Percentiles rank a stretch among this genome's conserved stretches.
phyloP scores from a whole-genome alignment of 768 basidiomycete species.

The Boletus reticulatus region DNA sequence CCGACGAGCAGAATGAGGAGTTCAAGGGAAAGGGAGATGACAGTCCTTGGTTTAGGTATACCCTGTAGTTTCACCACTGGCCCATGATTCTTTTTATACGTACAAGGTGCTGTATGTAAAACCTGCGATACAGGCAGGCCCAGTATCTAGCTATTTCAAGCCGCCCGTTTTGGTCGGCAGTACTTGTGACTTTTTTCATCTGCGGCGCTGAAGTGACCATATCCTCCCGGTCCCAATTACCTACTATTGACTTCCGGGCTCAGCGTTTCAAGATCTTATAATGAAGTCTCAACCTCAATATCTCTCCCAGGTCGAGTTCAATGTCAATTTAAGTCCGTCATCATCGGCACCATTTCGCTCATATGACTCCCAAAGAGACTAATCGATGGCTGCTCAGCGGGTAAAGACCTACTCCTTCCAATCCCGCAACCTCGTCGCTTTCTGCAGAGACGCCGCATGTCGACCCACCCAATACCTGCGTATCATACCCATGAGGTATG shows the following conservation, averaged over 20 bases:
- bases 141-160: no score
- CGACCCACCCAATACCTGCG: constrained; percentile 20
- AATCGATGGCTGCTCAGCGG: constrained; percentile 3
- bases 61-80: not conserved
- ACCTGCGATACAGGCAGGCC: no score
- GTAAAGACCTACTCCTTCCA: constrained; percentile 7
- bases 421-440: constrained; percentile 13
- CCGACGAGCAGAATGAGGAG: not conserved
- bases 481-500: constrained; percentile 21
- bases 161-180: no score
- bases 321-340: constrained; percentile 10
- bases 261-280: no score
- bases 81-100: no score
- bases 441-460: constrained; percentile 11
- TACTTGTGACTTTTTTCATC: no score
- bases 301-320: constrained; percentile 15
- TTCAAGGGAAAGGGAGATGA: not conserved
- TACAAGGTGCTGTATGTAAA: no score
- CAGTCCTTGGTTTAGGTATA: not conserved
- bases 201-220: no score
- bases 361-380: constrained; percentile 11
- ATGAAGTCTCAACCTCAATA: not conserved
- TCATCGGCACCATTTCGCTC: not conserved
- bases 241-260: no score
- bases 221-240: no score